Evolutionary conservation across 2,329 filamentous ascomycete species (phyloP), one percentile per base, ranked within the genome.

Genomic region (Hypoxylon rubiginosum): DNA sequence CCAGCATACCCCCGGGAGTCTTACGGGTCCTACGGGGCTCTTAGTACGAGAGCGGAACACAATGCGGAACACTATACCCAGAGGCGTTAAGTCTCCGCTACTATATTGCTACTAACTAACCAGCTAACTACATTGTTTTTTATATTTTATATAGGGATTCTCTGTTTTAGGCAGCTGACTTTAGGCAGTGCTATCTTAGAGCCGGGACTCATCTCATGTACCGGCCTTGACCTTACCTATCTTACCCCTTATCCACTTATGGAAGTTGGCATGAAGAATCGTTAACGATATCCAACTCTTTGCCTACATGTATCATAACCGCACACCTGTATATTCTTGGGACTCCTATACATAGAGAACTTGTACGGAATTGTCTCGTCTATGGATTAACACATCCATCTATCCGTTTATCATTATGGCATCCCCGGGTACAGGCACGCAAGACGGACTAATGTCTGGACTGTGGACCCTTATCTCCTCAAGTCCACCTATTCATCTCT

Each of bases 401-500:
- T 34, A 34, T 34, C 32, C 9, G 32, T 34, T 34, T 11, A 34
- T 15, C 11, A 15, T 45, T 46, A 58, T 48, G 53, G 53, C 28
- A 56, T 26, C 36, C 34, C 17, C n/a, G 13, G 4, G 9, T 15
- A 51, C 51, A 26, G 3, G 6, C 34, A 17, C 32, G 6, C 39
- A 9, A 52, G 17, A 10, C 11, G 9, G 48, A 13, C 41, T 36
- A 49, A 49, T 53, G 48, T 58, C 55, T 49, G 43, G 54, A 26
- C 36, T 41, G 60, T 63, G 54, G 60, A 41, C 30, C 54, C 19
- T 48, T 49, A 32, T 32, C 60, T 49, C 54, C 41, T 49, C 17
- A 54, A 53, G 54, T 32, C 54, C 60, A 54, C 60, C 43, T 24
- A 48, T 48, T 48, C 43, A 58, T 48, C 21, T 46, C 52, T 53